phyloP scores from a whole-genome alignment of 176 grass and related monocot genomes.

The Paspalum notatum region DNA sequence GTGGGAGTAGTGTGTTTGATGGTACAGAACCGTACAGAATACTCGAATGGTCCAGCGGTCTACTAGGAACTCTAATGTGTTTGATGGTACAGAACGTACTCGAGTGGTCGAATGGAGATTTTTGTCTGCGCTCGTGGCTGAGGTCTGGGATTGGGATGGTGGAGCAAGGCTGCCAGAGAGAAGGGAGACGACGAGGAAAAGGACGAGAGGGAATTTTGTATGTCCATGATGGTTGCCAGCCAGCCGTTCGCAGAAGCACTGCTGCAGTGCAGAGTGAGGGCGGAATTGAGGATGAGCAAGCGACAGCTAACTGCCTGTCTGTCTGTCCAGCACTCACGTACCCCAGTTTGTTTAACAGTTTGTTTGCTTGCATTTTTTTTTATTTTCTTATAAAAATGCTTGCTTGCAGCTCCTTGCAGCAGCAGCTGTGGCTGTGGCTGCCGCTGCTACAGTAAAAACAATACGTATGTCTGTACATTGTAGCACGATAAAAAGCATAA shows the following conservation, averaged over 20 bases:
- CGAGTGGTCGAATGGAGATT: constrained; percentile 3
- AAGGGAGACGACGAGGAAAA: not conserved
- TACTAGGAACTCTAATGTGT: not conserved
- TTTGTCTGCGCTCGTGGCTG: constrained; percentile 1
- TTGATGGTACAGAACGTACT: too few species aligned
- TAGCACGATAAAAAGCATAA: too few species aligned
- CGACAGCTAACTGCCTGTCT: constrained; percentile 56
- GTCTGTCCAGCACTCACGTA: constrained; percentile 19
- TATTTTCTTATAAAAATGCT: too few species aligned
- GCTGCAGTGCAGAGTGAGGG: not conserved
- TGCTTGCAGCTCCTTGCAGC: too few species aligned
- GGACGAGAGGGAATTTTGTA: constrained; percentile 41
- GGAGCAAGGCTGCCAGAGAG: too few species aligned
- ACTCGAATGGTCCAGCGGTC: not conserved
- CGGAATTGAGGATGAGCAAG: constrained; percentile 41
- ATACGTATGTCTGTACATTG: too few species aligned
- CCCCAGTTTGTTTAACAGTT: not conserved
- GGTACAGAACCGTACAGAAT: not conserved
- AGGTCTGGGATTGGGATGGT: too few species aligned
- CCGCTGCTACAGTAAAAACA: too few species aligned
- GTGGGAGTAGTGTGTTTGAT: not conserved
- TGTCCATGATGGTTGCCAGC: not conserved
- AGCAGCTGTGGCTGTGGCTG: too few species aligned
- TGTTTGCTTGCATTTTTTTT: too few species aligned
- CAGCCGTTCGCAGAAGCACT: not conserved